Evolutionary conservation across 352 stramenopile genomes (phyloP), one percentile per base, ranked within the genome.

Genomic region (Pythium coloratum): DNA sequence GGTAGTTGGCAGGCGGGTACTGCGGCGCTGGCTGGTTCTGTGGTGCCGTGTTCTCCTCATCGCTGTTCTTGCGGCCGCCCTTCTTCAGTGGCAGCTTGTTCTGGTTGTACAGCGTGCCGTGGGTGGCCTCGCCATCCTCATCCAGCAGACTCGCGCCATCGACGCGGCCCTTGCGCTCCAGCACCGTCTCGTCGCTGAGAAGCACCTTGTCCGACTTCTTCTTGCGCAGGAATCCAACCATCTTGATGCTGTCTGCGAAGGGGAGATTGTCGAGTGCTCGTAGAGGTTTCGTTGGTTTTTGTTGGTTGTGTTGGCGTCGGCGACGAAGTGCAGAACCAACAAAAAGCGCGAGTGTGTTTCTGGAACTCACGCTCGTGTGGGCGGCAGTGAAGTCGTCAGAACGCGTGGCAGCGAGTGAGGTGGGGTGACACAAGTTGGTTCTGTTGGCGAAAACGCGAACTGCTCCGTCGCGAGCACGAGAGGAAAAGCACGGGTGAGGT

Each of bases 221-320:
- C 85, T 95, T 95, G 71, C 84, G 83, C 65, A 92, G 70, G 72
- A 95, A 93, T 2, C 84, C 83, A 32, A 95, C 82, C 82, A 91
- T 93, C 50, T 61, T 34, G 34, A 32, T 16, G 70, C 55, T 56
- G 51, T 60, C 40, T 57, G 50, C 47, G 26, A 34, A 62, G 55
- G 46, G 65, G 75, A 51, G 32, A 65, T 70, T 71, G 54, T 40
- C 62, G 68, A 58, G 44, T 49, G 44, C 32, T 60, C 26, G 32
- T 30, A 44, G 55, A 20, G 55, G 28, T 30, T 30, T 30, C 3
- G 28, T 30, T 30, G 28, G 28, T 4, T 60, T 53, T 34, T 40
- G 59, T 57, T 65, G 50, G 20, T 34, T 34, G n/a, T 46, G 51
- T 54, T 33, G 33, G 24, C 6, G 20, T 28, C 32, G 53, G 20